Conservation (phyloP, 305 asterid genomes). For the Withania somnifera region DNA sequence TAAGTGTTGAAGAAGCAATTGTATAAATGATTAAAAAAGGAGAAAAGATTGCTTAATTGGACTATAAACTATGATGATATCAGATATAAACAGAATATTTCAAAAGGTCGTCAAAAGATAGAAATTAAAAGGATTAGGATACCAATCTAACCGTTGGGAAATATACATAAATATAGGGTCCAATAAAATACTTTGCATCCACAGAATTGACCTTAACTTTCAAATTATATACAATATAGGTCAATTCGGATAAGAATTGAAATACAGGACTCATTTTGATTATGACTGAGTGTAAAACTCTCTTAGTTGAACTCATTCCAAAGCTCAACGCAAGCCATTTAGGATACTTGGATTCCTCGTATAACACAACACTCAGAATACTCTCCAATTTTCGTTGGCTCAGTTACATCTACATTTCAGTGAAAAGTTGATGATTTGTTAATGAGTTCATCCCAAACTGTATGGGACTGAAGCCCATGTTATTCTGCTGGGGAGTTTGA, state of each 20-base stretch:
- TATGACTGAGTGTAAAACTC: not conserved
- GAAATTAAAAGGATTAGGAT: not conserved
- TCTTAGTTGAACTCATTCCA: not conserved
- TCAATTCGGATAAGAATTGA: not conserved
- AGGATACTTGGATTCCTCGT: too few relatives aligned
- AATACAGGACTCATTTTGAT: not conserved
- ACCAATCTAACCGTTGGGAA: not conserved
- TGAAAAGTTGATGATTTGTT: not conserved
- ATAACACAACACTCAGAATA: not conserved
- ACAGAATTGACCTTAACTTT: not conserved
- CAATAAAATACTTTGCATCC: not conserved
- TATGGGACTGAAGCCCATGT: too few relatives aligned
- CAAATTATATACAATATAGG: not conserved
- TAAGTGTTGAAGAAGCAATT: not conserved
- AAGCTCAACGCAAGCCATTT: too few relatives aligned
- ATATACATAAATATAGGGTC: not conserved
- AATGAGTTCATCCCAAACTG: too few relatives aligned
- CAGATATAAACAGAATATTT: not conserved
- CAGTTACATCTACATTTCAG: too few relatives aligned
- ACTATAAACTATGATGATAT: not conserved
- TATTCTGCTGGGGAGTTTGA: too few relatives aligned
- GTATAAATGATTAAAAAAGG: not conserved
- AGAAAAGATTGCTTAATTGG: not conserved
- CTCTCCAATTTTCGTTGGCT: not conserved
- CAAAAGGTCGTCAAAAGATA: not conserved